phyloP scores from a whole-genome alignment of 768 basidiomycete genomes.

The Pulveroboletus sp. region DNA sequence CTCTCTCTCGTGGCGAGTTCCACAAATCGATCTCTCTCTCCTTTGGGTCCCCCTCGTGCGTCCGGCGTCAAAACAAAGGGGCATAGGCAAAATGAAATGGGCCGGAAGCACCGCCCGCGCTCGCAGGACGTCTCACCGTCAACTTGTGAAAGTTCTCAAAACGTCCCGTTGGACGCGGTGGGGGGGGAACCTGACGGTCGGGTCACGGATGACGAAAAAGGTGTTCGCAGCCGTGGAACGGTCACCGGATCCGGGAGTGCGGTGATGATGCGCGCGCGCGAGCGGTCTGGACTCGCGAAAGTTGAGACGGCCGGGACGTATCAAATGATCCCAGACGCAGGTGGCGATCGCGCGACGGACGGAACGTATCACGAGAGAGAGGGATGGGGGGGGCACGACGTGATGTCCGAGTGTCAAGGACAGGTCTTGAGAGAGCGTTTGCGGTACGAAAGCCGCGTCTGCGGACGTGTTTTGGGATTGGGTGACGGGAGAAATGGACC shows the following conservation, averaged over 20 bases:
- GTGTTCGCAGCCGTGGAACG: slow-evolving; percentile 1
- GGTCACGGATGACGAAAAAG: slow-evolving; percentile 10
- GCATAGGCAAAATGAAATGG: too few species aligned
- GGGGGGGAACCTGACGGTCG: slow-evolving; percentile 4
- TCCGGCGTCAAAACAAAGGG: too few species aligned
- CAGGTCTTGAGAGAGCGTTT: background rate
- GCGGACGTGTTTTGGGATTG: slow-evolving; percentile 1
- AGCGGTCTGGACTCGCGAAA: slow-evolving; percentile 9
- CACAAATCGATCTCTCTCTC: too few species aligned
- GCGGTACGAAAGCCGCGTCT: slow-evolving; percentile 2
- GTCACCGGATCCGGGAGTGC: slow-evolving; percentile 22
- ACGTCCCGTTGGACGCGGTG: slow-evolving; percentile 22
- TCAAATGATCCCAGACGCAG: slow-evolving; percentile 16
- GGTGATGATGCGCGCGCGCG: slow-evolving; percentile 7
- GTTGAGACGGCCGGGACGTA: background rate
- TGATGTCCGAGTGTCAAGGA: slow-evolving; percentile 23
- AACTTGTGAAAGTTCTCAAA: slow-evolving; percentile 14
- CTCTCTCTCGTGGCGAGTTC: too few species aligned
- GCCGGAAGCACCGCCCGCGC: background rate
- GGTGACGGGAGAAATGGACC: background rate
- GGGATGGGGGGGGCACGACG: background rate
- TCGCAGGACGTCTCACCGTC: slow-evolving; percentile 13
- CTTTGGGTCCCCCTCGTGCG: too few species aligned
- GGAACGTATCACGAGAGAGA: slow-evolving; percentile 14
- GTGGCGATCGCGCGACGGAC: slow-evolving; percentile 6